Conservation (phyloP, 345 rosid species). For the Camelina hispida region DNA sequence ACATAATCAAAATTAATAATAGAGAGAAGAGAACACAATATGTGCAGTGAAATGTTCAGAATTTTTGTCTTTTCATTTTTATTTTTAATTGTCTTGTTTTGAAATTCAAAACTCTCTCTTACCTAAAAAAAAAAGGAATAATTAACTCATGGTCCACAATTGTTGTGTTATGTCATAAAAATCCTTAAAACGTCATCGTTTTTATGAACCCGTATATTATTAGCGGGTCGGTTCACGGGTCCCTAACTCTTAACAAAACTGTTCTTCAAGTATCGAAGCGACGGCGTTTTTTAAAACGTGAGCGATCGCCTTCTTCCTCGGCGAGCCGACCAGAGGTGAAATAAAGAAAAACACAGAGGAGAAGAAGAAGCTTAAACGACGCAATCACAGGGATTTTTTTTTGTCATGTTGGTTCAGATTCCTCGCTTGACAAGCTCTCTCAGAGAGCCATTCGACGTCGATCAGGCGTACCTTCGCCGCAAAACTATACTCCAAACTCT, state of each 20-base stretch:
- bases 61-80: background rate
- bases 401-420: conserved; percentile 66
- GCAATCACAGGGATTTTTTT: background rate
- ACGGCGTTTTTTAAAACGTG: conserved; percentile 10
- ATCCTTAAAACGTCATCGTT: background rate
- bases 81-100: background rate
- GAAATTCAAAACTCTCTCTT: conserved; percentile 12
- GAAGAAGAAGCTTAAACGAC: conserved; percentile 30
- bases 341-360: background rate
- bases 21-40: background rate
- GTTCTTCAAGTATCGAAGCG: conserved; percentile 2
- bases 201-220: background rate
- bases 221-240: conserved; percentile 30
- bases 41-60: background rate
- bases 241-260: background rate
- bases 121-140: background rate
- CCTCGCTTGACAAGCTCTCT: conserved; percentile 89
- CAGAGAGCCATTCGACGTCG: conserved; percentile 83
- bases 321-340: conserved; percentile 13
- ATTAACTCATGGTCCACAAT: background rate
- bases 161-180: background rate
- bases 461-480: conserved; percentile 86
- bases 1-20: background rate
- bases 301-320: conserved; percentile 27
- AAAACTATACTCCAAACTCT: conserved; percentile 64